Conservation (phyloP, 2,329 filamentous ascomycete species). For the Ophiostoma pallidulum region DNA sequence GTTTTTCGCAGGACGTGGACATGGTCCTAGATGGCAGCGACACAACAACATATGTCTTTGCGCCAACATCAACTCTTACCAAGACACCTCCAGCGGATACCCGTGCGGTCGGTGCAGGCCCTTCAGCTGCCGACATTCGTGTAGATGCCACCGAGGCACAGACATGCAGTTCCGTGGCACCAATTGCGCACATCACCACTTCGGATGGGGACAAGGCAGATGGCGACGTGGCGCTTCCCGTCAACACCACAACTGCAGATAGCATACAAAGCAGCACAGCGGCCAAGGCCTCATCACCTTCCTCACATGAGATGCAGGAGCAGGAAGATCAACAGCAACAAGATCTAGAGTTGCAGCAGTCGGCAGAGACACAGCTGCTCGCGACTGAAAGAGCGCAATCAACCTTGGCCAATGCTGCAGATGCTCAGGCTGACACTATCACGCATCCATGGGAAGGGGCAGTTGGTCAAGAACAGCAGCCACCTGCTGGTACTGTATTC, state of each 20-base stretch:
- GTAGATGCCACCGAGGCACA: background rate
- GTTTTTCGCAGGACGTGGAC: slow-evolving; percentile 17
- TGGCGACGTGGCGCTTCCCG: background rate
- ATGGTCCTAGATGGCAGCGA: slow-evolving; percentile 34
- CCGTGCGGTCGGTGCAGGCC: background rate
- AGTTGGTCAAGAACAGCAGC: background rate
- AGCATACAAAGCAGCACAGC: background rate
- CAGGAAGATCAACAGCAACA: slow-evolving; percentile 3
- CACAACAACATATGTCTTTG: slow-evolving; percentile 24
- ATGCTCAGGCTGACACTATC: background rate
- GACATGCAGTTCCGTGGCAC: no score
- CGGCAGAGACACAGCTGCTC: slow-evolving; percentile 6
- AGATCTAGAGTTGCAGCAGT: slow-evolving; percentile 8
- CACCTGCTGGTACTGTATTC: slow-evolving; percentile 21
- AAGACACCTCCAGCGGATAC: background rate
- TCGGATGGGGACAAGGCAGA: background rate
- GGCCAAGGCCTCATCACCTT: background rate
- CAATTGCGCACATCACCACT: background rate
- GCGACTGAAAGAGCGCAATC: background rate
- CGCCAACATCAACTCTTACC: background rate
- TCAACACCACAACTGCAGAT: background rate
- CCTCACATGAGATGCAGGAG: slow-evolving; percentile 7
- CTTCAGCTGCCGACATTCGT: background rate
- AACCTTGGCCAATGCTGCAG: background rate
- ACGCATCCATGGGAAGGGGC: background rate